Conservation (phyloP, 2,329 filamentous ascomycete genomes). For the Trichoderma simmonsii region DNA sequence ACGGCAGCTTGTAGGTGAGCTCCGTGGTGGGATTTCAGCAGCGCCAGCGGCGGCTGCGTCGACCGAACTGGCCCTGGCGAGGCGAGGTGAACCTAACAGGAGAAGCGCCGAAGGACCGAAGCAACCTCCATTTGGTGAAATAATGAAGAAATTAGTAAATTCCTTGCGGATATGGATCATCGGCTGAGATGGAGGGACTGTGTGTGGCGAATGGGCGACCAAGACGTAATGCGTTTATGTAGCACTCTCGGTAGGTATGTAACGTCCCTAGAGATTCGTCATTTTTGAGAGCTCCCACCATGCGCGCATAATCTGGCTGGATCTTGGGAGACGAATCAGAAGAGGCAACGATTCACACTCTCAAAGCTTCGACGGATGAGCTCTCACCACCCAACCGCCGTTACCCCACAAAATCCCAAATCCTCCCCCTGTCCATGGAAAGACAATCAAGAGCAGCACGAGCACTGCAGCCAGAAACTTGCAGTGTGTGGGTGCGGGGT, state of each 20-base stretch:
- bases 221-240: conserved; percentile 31
- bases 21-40: not conserved
- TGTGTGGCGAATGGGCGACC: conserved; percentile 25
- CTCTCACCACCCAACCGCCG: not conserved
- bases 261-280: conserved; percentile 14
- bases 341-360: not conserved
- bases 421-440: not conserved
- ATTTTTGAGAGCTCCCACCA: conserved; percentile 2
- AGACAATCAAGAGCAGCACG: not conserved
- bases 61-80: not conserved
- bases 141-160: not conserved
- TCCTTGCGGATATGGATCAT: conserved; percentile 11
- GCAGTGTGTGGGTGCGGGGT: not conserved
- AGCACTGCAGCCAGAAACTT: not conserved
- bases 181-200: conserved; percentile 4
- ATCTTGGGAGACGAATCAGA: conserved; percentile 7
- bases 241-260: conserved; percentile 3
- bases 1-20: not conserved
- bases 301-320: not conserved
- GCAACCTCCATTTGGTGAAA: not conserved
- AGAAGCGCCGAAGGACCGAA: conserved; percentile 15
- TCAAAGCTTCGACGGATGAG: not conserved
- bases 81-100: not conserved
- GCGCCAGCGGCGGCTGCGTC: conserved; percentile 19
- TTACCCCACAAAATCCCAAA: not conserved